Conservation (phyloP, 306 rosid genomes). For the Oemleria cerasiformis region DNA sequence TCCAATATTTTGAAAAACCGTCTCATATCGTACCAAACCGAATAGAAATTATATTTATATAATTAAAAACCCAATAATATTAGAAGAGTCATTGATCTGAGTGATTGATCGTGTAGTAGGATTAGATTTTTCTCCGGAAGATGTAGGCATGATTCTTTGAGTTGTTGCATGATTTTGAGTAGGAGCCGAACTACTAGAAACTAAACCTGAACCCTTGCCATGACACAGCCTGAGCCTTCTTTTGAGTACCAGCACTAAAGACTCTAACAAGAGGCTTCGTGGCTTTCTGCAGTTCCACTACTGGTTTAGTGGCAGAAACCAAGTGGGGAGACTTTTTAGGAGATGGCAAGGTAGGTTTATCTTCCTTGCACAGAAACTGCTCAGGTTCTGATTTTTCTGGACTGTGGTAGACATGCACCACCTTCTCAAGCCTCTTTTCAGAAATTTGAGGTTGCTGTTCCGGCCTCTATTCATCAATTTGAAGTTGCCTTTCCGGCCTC, state of each 20-base stretch:
- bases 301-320: slow-evolving; percentile 36
- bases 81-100: slow-evolving; percentile 46
- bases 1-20: too few species aligned
- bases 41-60: too few species aligned
- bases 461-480: slow-evolving; percentile 32
- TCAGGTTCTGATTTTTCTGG: slow-evolving; percentile 49
- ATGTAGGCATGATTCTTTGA: slow-evolving; percentile 47
- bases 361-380: slow-evolving; percentile 44
- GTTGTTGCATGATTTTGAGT: slow-evolving; percentile 51
- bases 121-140: slow-evolving; percentile 59
- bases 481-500: slow-evolving; percentile 11
- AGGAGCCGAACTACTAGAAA: slow-evolving; percentile 28
- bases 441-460: slow-evolving; percentile 22
- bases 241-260: slow-evolving; percentile 44
- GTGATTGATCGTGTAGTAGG: slow-evolving; percentile 38
- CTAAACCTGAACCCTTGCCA: slow-evolving; percentile 40
- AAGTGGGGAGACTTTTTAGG: slow-evolving; percentile 64
- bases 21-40: too few species aligned
- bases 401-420: slow-evolving; percentile 33
- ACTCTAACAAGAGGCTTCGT: slow-evolving; percentile 46
- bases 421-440: slow-evolving; percentile 40
- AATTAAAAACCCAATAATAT: too few species aligned
- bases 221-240: slow-evolving; percentile 46
- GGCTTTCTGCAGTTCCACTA: slow-evolving; percentile 51
- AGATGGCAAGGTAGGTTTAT: slow-evolving; percentile 47